A percentile compares a stretch with the other conserved stretches of the same genome.
phyloP scores from a whole-genome alignment of 1,139 yeast genomes.

The Zygosaccharomyces pseudobailii region DNA sequence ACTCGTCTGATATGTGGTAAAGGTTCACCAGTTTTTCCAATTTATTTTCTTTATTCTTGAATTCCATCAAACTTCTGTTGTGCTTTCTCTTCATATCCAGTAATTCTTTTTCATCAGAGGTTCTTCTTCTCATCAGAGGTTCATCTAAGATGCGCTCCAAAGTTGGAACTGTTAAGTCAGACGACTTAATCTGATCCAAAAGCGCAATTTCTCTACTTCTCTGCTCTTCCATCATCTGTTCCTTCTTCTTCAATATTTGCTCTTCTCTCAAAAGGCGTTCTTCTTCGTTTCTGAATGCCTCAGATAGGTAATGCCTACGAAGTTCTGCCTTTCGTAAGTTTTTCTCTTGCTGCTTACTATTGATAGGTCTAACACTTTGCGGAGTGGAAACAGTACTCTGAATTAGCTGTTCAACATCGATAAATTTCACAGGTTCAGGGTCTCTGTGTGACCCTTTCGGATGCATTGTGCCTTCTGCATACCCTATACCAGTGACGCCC shows the following conservation, averaged over 20 bases:
- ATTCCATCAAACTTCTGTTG: constrained; percentile 46
- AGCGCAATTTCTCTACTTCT: constrained; percentile 33
- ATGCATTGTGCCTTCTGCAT: constrained; percentile 67
- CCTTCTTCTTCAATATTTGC: constrained; percentile 34
- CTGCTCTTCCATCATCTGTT: constrained; percentile 34
- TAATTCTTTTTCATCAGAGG: constrained; percentile 55
- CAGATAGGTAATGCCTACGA: constrained; percentile 66
- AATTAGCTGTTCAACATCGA: constrained; percentile 58
- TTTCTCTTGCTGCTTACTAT: constrained; percentile 50
- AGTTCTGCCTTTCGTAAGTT: constrained; percentile 56
- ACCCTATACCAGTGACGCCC: constrained; percentile 45
- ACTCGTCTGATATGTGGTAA: constrained; percentile 61
- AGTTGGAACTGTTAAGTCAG: constrained; percentile 69
- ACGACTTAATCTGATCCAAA: constrained; percentile 21
- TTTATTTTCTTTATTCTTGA: constrained; percentile 42
- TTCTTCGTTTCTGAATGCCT: constrained; percentile 62
- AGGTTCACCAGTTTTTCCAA: constrained; percentile 59
- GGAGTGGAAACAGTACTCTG: constrained; percentile 45
- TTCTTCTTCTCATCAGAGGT: constrained; percentile 67
- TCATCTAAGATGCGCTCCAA: constrained; percentile 63
- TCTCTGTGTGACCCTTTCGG: constrained; percentile 63
- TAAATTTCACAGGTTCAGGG: constrained; percentile 49
- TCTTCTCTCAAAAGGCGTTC: constrained; percentile 43
- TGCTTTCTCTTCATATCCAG: constrained; percentile 49
- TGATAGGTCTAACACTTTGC: constrained; percentile 31